Conservation (phyloP, 768 basidiomycete genomes). For the Tulasnella sp. region DNA sequence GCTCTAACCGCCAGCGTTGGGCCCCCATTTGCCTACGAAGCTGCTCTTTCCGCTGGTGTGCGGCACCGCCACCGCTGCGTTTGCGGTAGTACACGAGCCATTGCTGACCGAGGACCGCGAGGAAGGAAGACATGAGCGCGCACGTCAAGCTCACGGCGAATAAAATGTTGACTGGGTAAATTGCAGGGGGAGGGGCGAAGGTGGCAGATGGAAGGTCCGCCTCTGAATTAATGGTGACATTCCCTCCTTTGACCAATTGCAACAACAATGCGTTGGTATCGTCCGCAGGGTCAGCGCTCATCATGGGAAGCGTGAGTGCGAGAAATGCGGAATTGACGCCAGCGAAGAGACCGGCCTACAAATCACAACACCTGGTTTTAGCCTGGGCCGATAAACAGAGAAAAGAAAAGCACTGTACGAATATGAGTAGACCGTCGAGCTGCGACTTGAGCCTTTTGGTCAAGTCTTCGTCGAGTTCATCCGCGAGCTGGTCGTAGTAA, state of each 20-base stretch:
- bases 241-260: conserved; percentile 4
- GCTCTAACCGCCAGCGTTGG: background rate
- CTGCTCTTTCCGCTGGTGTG: background rate
- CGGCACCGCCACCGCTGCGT: background rate
- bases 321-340: conserved; percentile 6
- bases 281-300: conserved; percentile 1
- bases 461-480: background rate
- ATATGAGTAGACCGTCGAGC: background rate
- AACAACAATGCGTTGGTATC: background rate
- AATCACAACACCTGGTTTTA: background rate
- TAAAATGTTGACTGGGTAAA: background rate
- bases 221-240: background rate
- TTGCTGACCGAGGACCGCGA: background rate
- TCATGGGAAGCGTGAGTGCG: conserved; percentile 8
- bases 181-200: background rate
- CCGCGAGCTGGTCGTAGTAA: background rate
- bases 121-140: background rate
- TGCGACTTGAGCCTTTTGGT: background rate
- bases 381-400: background rate
- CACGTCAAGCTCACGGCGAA: background rate
- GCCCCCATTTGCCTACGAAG: background rate
- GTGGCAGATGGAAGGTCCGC: background rate
- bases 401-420: background rate
- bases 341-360: background rate
- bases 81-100: background rate